phyloP scores from a whole-genome alignment of 78 protist genomes.

The Dictyostelium capitatum region DNA sequence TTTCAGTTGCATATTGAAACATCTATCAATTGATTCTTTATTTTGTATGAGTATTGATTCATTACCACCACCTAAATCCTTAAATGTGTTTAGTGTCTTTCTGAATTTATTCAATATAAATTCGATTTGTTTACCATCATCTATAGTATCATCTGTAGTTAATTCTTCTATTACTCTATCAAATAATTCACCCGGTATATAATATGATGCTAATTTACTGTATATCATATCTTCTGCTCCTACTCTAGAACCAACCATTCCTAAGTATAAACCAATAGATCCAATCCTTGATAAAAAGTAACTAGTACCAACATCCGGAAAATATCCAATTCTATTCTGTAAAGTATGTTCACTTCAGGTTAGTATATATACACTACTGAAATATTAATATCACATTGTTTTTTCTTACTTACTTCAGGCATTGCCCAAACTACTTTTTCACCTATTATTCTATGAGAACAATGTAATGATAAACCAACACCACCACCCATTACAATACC shows the following conservation, averaged over 20 bases:
- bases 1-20: background rate
- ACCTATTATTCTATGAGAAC: conserved; percentile 26
- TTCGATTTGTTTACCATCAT: background rate
- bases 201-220: background rate
- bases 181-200: background rate
- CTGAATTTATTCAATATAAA: conserved; percentile 9
- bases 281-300: conserved; percentile 30
- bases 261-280: conserved; percentile 41
- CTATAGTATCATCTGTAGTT: background rate
- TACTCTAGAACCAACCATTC: conserved; percentile 6
- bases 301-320: conserved; percentile 47
- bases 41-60: background rate
- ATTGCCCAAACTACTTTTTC: conserved; percentile 66
- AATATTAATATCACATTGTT: background rate
- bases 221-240: background rate
- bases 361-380: background rate
- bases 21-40: conserved; percentile 15
- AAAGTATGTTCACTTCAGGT: background rate
- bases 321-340: conserved; percentile 48
- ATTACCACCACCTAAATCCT: background rate
- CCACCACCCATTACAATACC: conserved; percentile 84
- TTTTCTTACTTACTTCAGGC: conserved; percentile 43
- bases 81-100: background rate
- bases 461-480: conserved; percentile 57
- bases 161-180: background rate